These are phyloP conservation scores for Camellia lanceoleosa DNA, from an alignment of 148 eudicot species.

Conservation along the genomic window DNA sequence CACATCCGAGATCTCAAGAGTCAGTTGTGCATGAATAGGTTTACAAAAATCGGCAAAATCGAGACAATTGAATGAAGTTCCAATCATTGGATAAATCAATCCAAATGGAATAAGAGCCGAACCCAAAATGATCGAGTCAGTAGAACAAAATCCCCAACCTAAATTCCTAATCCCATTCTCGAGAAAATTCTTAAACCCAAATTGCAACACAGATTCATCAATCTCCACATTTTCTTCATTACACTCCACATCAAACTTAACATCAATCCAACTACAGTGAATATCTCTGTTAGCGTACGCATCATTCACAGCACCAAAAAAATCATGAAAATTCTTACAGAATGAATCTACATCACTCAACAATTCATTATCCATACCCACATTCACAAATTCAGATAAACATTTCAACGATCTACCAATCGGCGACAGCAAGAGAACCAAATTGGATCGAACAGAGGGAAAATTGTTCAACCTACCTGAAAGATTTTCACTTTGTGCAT, in stretches of 20 bases:
- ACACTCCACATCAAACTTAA: slow-evolving; percentile 25
- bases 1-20: slow-evolving; percentile 71
- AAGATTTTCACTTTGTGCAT: slow-evolving; percentile 26
- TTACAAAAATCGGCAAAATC: slow-evolving; percentile 20
- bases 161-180: slow-evolving; percentile 43
- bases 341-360: slow-evolving; percentile 27
- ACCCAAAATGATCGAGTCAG: slow-evolving; percentile 57
- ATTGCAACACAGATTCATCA: slow-evolving; percentile 24
- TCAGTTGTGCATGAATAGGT: slow-evolving; percentile 42
- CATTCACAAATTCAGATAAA: slow-evolving; percentile 41
- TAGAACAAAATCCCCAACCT: slow-evolving; percentile 80
- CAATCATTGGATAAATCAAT: slow-evolving; percentile 72
- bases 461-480: slow-evolving; percentile 23
- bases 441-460: slow-evolving; percentile 44
- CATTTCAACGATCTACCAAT: slow-evolving; percentile 30
- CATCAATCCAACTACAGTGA: slow-evolving; percentile 78
- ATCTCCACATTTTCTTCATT: slow-evolving; percentile 11
- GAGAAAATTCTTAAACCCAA: slow-evolving; percentile 18
- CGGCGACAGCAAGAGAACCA: slow-evolving; percentile 70
- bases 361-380: slow-evolving; percentile 19
- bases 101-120: slow-evolving; percentile 71
- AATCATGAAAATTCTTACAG: slow-evolving; percentile 30
- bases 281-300: slow-evolving; percentile 60
- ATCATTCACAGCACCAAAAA: slow-evolving; percentile 53
- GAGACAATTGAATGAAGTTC: slow-evolving; percentile 29